A percentile compares a stretch with the other conserved stretches of the same genome.
Evolutionary conservation across 768 basidiomycete genomes (phyloP).

Genomic region (Mycena filopes): DNA sequence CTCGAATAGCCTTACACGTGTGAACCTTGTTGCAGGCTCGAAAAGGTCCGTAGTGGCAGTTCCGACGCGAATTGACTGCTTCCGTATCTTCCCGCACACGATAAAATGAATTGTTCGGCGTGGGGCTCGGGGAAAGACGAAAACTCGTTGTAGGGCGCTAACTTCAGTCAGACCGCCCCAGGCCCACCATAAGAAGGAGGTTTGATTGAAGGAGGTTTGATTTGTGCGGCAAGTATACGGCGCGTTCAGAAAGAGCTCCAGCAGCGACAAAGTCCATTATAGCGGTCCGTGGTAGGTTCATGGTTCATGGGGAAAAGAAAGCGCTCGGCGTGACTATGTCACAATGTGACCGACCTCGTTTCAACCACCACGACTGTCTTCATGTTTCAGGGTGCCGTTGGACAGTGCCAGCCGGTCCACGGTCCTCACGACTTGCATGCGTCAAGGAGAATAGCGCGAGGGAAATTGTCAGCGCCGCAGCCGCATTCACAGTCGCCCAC

Average conservation of each 20-base stretch:
- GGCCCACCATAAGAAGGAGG: too few relatives aligned
- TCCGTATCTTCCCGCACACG: slow-evolving; percentile 8
- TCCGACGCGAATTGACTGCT: not conserved
- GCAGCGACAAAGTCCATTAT: too few relatives aligned
- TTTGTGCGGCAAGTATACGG: too few relatives aligned
- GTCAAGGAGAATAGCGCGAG: not conserved
- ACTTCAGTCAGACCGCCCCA: too few relatives aligned
- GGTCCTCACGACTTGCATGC: slow-evolving; percentile 26
- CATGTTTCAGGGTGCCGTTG: slow-evolving; percentile 8
- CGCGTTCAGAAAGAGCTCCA: too few relatives aligned
- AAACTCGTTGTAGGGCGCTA: too few relatives aligned
- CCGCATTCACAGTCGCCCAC: slow-evolving; percentile 17
- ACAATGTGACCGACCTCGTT: slow-evolving; percentile 11
- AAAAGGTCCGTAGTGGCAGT: slow-evolving; percentile 16
- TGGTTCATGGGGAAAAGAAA: not conserved
- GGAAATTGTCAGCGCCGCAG: slow-evolving; percentile 17
- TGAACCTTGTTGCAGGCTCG: slow-evolving; percentile 19
- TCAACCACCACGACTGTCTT: not conserved
- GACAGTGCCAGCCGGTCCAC: not conserved
- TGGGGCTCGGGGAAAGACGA: not conserved
- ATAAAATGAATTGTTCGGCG: slow-evolving; percentile 17
- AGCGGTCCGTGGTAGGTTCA: too few relatives aligned
- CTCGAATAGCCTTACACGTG: slow-evolving; percentile 27
- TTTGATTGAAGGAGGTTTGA: too few relatives aligned
- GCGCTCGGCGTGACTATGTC: not conserved